A percentile compares a stretch with the other conserved stretches of the same genome.
Conservation (phyloP, 192 early-diverging fungal genomes). For the Pilobolus umbonatus region DNA sequence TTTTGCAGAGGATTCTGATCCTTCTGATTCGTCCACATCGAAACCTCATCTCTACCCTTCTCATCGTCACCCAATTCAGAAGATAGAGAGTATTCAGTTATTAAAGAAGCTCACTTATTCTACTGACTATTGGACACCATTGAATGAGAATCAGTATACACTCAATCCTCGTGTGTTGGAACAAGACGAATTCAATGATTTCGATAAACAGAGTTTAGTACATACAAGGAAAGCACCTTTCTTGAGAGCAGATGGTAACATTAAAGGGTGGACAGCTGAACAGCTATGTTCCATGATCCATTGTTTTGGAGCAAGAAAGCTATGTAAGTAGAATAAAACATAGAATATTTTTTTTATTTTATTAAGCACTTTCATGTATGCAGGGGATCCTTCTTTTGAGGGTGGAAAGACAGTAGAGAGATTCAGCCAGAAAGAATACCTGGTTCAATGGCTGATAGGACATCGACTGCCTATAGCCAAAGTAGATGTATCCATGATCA, state of each 20-base stretch:
- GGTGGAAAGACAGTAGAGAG: constrained; percentile 41
- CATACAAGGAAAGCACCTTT: constrained; percentile 16
- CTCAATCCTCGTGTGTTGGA: constrained; percentile 26
- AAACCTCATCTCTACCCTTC: constrained; percentile 13
- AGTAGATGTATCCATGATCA: constrained; percentile 41
- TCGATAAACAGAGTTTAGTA: neutral
- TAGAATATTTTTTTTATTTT: neutral
- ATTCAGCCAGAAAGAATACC: constrained; percentile 45
- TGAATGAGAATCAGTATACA: constrained; percentile 38
- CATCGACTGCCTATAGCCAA: constrained; percentile 16
- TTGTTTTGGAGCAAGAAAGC: constrained; percentile 40
- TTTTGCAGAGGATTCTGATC: constrained; percentile 25
- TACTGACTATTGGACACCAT: constrained; percentile 37
- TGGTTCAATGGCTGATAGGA: constrained; percentile 29
- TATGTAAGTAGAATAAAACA: constrained; percentile 25
- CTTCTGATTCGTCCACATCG: neutral
- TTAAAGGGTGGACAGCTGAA: constrained; percentile 46
- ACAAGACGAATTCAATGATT: constrained; percentile 21
- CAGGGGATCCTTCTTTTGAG: constrained; percentile 47
- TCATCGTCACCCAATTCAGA: constrained; percentile 18
- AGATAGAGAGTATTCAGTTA: constrained; percentile 13
- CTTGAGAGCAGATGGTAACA: constrained; percentile 44
- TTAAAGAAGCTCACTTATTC: constrained; percentile 38
- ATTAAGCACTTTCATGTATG: neutral
- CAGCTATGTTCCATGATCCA: constrained; percentile 47